Base-by-base conservation (phyloP, 306 rosid genomes). In the Ochetophila trinervis region DNA sequence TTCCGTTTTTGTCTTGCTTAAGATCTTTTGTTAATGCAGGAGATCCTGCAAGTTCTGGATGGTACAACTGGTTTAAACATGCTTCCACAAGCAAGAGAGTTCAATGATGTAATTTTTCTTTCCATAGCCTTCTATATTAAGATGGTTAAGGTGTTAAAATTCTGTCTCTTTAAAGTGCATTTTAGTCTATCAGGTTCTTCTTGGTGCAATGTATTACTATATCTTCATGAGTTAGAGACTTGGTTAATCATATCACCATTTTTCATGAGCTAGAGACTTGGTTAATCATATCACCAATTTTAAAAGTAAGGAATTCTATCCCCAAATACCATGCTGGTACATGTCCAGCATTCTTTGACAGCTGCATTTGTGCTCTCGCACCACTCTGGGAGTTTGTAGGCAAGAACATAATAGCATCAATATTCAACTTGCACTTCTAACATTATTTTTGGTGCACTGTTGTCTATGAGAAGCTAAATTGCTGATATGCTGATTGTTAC, bases 11-110 rank as follows among this genome's bases (percentile, higher is more conserved):
- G 23, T 17, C 1, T 9, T 54, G 23, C 42, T 48, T 36, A 24
- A n/a, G 36, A 21, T 63, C 27, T 67, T 45, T 51, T 68, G 36
- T 65, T 52, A 44, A 66, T 83, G 79, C 90, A 93, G 99, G 99
- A 90, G 78, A 87, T 93, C 78, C 91, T 90, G 54, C 96, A 74
- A 64, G 96, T 90, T 77, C 80, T 93, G 75, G 99, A 93, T 83
- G 99, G 99, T 71, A 93, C 96, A 12, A 93, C 97, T 24, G 99
- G 99, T 73, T 84, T 93, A 89, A 90, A 93, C 81, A 93, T 93
- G 99, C 81, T 93, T 63, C 96, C 96, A 48, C 99, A 93, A 76
- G 97, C 97, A 36, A 83, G 96, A 68, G 99, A 93, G 72, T 93
- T 93, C 70, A 90, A 93, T 63, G 99, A 93, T 32, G 97, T 90